phyloP scores from a whole-genome alignment of 1,284 basidiomycete genomes.

The Naganishia cerealis region DNA sequence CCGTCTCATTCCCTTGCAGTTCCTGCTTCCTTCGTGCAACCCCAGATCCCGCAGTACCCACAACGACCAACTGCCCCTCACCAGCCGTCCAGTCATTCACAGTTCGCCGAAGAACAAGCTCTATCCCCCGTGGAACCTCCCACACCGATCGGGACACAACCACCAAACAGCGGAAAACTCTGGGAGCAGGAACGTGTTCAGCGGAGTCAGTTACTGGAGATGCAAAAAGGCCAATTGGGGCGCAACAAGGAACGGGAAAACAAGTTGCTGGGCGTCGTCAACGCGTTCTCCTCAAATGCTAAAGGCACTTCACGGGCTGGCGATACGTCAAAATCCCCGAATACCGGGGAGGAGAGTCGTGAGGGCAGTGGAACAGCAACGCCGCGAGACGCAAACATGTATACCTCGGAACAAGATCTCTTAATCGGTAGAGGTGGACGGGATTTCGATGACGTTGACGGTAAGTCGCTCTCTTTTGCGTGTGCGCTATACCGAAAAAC shows the following conservation, averaged over 20 bases:
- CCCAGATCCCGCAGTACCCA: background rate
- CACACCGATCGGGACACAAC: background rate
- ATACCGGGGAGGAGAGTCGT: constrained; percentile 35
- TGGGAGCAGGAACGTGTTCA: constrained; percentile 31
- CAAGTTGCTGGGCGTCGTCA: constrained; percentile 46
- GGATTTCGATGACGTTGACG: constrained; percentile 53
- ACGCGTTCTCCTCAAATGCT: constrained; percentile 46
- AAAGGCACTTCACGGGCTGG: constrained; percentile 33
- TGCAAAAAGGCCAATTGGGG: constrained; percentile 6
- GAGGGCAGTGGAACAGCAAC: constrained; percentile 37
- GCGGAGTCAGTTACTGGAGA: constrained; percentile 15
- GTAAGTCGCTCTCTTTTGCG: too few species aligned
- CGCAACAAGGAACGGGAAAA: constrained; percentile 36
- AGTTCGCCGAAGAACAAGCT: background rate
- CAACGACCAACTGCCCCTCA: background rate
- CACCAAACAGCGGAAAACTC: background rate
- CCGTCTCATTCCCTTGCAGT: background rate
- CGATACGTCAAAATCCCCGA: constrained; percentile 32
- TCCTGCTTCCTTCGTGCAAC: background rate
- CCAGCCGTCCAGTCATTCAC: background rate
- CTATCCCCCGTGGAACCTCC: constrained; percentile 12
- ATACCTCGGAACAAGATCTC: constrained; percentile 18
- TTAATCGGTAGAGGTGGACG: constrained; percentile 41
- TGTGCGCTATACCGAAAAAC: background rate
- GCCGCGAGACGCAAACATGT: background rate